These are phyloP conservation scores for Flaveria bidentis DNA, from an alignment of 129 eudicot genomes.

Conservation along the genomic window DNA sequence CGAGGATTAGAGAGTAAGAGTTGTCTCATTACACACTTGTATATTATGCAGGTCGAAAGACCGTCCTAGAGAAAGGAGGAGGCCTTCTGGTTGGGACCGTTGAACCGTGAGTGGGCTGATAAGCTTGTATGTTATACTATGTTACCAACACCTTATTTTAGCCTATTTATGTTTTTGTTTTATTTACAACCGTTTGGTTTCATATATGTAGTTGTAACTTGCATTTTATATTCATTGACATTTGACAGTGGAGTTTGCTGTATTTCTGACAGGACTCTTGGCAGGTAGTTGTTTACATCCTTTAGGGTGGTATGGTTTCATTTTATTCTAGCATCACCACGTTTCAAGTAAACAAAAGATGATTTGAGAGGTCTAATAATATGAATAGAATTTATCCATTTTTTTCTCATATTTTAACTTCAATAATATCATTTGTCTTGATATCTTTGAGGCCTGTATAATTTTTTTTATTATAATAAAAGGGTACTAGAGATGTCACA, in stretches of 20 bases:
- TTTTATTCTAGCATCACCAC: too few relatives aligned
- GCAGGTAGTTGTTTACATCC: too few relatives aligned
- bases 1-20: slow-evolving; percentile 3
- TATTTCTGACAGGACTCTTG: too few relatives aligned
- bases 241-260: not conserved
- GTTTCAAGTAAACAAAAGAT: too few relatives aligned
- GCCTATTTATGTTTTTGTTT: slow-evolving; percentile 6
- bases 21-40: not conserved
- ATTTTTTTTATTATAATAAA: too few relatives aligned
- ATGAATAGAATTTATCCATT: too few relatives aligned
- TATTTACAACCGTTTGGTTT: slow-evolving; percentile 22
- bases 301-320: too few relatives aligned
- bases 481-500: too few relatives aligned
- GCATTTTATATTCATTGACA: slow-evolving; percentile 7
- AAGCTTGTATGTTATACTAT: slow-evolving; percentile 38
- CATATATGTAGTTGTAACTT: slow-evolving; percentile 24
- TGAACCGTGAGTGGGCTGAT: slow-evolving; percentile 25
- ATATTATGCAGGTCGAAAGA: slow-evolving; percentile 57
- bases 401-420: too few relatives aligned
- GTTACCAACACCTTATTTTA: slow-evolving; percentile 23
- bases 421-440: too few relatives aligned
- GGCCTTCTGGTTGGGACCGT: slow-evolving; percentile 98
- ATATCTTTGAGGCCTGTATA: too few relatives aligned
- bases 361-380: too few relatives aligned
- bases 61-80: slow-evolving; percentile 71